Conservation (phyloP, 495 filamentous ascomycete species). For the Annulohypoxylon bovei region DNA sequence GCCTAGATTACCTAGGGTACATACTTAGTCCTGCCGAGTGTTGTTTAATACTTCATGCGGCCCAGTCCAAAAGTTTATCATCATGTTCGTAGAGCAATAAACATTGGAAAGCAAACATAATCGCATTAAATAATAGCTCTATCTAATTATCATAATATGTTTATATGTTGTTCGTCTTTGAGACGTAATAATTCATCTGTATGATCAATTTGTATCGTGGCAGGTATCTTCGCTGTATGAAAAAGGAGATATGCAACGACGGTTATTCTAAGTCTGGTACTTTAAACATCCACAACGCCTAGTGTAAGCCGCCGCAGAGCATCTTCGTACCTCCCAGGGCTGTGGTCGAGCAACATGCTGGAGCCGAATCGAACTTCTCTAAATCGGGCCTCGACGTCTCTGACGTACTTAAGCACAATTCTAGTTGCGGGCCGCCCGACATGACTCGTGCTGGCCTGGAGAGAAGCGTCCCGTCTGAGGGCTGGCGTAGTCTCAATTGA, state of each 20-base stretch:
- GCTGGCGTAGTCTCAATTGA: slow-evolving; percentile 71
- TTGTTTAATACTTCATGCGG: not conserved
- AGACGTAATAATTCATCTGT: not conserved
- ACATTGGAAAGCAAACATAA: not conserved
- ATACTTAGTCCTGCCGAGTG: too few relatives aligned
- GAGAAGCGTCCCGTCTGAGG: slow-evolving; percentile 66
- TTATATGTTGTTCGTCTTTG: not conserved
- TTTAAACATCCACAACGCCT: slow-evolving; percentile 45
- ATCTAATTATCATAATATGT: not conserved
- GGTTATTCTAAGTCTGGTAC: not conserved
- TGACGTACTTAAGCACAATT: slow-evolving; percentile 71
- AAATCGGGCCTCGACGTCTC: slow-evolving; percentile 73
- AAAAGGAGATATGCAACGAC: not conserved
- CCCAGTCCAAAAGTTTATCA: not conserved
- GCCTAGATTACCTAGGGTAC: not conserved
- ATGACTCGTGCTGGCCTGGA: slow-evolving; percentile 48
- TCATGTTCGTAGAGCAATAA: not conserved
- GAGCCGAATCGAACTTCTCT: slow-evolving; percentile 75
- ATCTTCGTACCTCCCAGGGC: slow-evolving; percentile 77
- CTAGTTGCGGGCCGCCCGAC: slow-evolving; percentile 71
- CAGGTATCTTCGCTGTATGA: slow-evolving; percentile 4
- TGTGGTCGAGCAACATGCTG: slow-evolving; percentile 80
- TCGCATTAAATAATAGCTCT: not conserved
- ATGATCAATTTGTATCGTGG: not conserved
- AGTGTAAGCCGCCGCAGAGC: slow-evolving; percentile 51